phyloP scores from a whole-genome alignment of 768 basidiomycete genomes.

The Cubamyces sp. region DNA sequence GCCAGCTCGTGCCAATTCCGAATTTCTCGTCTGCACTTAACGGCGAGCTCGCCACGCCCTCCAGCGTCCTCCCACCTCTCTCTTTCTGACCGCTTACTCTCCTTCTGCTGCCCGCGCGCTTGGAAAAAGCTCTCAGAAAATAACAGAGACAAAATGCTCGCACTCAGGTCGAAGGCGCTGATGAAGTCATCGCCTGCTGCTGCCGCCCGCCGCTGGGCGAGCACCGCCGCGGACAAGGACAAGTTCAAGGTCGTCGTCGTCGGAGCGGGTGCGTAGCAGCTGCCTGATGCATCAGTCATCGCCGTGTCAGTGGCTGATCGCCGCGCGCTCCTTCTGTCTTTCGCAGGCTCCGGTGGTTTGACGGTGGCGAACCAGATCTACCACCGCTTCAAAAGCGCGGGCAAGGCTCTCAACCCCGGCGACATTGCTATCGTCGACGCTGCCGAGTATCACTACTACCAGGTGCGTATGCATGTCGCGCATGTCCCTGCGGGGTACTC shows the following conservation, averaged over 20 bases:
- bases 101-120: neutral
- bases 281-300: conserved; percentile 5
- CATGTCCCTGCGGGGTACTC: neutral
- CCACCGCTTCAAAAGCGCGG: conserved; percentile 72
- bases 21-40: conserved; percentile 23
- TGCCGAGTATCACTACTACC: conserved; percentile 83
- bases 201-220: conserved; percentile 34
- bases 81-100: conserved; percentile 3
- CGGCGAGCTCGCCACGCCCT: neutral
- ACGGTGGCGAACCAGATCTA: conserved; percentile 88
- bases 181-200: conserved; percentile 19
- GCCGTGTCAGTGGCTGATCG: conserved; percentile 10
- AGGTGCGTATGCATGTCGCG: conserved; percentile 46
- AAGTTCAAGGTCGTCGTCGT: conserved; percentile 86
- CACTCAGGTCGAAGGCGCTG: conserved; percentile 26
- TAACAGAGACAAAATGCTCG: conserved; percentile 18
- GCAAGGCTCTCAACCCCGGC: conserved; percentile 64
- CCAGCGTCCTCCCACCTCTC: neutral
- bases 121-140: neutral
- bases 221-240: conserved; percentile 45
- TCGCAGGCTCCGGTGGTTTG: conserved; percentile 77
- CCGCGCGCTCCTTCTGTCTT: neutral
- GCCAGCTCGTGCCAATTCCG: conserved; percentile 18
- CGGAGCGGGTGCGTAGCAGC: conserved; percentile 70
- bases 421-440: conserved; percentile 90